Evolutionary conservation across 2,329 filamentous ascomycete genomes (phyloP).

Genomic region (Juglanconis oblonga): DNA sequence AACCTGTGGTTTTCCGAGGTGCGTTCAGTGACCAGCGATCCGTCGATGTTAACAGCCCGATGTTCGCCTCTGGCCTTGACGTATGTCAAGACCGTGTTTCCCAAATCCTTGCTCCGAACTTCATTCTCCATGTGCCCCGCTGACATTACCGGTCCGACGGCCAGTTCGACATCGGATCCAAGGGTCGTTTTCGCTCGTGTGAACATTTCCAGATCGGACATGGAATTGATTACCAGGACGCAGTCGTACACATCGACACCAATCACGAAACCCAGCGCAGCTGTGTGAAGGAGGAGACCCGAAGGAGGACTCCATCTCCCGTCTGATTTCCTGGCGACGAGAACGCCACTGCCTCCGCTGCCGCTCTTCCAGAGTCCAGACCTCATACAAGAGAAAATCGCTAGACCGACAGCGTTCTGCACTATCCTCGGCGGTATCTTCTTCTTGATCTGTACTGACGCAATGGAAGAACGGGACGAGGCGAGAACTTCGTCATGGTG

Average conservation of each 20-base stretch:
- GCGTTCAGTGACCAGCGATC: slow-evolving; percentile 55
- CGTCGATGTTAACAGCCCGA: slow-evolving; percentile 53
- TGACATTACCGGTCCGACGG: slow-evolving; percentile 68
- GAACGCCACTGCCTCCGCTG: slow-evolving; percentile 82
- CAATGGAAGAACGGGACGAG: slow-evolving; percentile 12
- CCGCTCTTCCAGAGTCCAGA: slow-evolving; percentile 90
- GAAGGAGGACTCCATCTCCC: slow-evolving; percentile 90
- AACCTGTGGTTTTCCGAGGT: slow-evolving; percentile 60
- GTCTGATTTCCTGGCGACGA: slow-evolving; percentile 80
- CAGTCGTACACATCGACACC: slow-evolving; percentile 96
- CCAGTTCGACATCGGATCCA: slow-evolving; percentile 75
- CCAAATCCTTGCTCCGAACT: slow-evolving; percentile 49
- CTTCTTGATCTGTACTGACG: slow-evolving; percentile 53
- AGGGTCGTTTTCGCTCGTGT: slow-evolving; percentile 75
- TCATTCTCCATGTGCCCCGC: slow-evolving; percentile 51
- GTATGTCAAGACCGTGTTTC: slow-evolving; percentile 55
- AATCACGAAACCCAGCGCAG: slow-evolving; percentile 82
- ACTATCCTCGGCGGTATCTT: slow-evolving; percentile 87
- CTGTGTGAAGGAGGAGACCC: slow-evolving; percentile 85
- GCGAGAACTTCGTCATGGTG: slow-evolving; percentile 5
- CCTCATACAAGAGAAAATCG: slow-evolving; percentile 94
- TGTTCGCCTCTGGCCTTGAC: slow-evolving; percentile 56
- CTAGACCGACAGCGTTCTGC: slow-evolving; percentile 82
- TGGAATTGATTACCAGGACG: slow-evolving; percentile 86
- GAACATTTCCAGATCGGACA: slow-evolving; percentile 79